Conservation (phyloP, 306 rosid species). For the Cucumis cinereus region DNA sequence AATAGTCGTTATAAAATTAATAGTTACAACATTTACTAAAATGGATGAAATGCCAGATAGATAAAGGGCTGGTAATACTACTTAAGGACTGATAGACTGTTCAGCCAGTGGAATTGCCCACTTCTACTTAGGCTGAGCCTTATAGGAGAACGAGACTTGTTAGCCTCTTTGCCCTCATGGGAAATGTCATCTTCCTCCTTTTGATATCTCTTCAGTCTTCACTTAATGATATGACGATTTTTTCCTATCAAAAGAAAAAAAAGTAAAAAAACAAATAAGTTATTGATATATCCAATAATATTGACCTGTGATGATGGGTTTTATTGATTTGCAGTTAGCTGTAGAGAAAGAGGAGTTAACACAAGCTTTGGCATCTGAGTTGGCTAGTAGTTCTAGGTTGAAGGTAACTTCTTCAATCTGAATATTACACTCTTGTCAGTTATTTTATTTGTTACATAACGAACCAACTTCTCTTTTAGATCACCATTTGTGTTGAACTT, state of each 20-base stretch:
- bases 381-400: slow-evolving; percentile 59
- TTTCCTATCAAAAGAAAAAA: background rate
- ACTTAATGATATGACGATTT: background rate
- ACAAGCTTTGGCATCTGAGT: slow-evolving; percentile 62
- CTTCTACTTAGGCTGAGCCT: too few species aligned
- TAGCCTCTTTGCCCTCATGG: background rate
- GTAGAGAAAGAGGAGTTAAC: slow-evolving; percentile 83
- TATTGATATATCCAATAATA: background rate
- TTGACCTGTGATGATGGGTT: background rate
- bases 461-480: background rate
- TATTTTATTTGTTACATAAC: background rate
- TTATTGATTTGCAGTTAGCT: slow-evolving; percentile 43
- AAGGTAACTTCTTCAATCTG: slow-evolving; percentile 37
- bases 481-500: background rate
- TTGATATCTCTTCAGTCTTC: background rate
- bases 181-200: background rate
- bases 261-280: background rate
- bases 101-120: too few species aligned
- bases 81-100: too few species aligned
- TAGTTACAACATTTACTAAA: background rate
- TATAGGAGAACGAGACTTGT: too few species aligned
- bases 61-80: background rate
- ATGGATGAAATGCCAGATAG: slow-evolving; percentile 9
- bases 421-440: background rate
- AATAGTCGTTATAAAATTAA: background rate